Evolutionary conservation across 1,284 basidiomycete species (phyloP).

Genomic region (Caloboletus firmus): DNA sequence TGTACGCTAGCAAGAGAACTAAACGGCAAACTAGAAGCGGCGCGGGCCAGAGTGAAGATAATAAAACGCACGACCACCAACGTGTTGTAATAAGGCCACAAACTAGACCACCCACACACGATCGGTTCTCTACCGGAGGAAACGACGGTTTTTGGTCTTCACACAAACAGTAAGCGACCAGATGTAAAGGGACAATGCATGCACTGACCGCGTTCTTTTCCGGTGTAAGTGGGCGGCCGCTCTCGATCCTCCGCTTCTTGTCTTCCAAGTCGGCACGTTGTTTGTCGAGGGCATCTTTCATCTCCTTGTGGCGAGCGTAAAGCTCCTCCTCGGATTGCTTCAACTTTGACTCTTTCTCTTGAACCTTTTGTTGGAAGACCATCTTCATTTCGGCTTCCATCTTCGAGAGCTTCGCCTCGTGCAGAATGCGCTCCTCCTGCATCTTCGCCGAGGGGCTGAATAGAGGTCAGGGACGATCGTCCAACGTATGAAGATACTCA

Average conservation of each 20-base stretch:
- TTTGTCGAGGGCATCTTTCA: constrained; percentile 98
- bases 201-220: constrained; percentile 78
- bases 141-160: constrained; percentile 39
- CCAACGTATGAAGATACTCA: constrained; percentile 45
- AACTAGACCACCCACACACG: constrained; percentile 12
- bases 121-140: constrained; percentile 33
- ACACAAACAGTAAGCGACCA: constrained; percentile 1
- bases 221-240: constrained; percentile 90
- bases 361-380: constrained; percentile 99
- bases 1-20: constrained; percentile 38
- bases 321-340: constrained; percentile 98
- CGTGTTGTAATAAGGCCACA: constrained; percentile 26
- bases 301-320: constrained; percentile 95
- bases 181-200: constrained; percentile 6
- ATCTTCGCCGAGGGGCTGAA: constrained; percentile 87
- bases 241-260: constrained; percentile 96
- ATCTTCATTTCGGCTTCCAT: constrained; percentile 99
- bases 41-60: constrained; percentile 37
- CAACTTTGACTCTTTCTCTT: constrained; percentile 96
- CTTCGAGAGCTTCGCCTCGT: constrained; percentile 95
- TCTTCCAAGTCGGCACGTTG: constrained; percentile 95
- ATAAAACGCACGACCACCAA: constrained; percentile 31
- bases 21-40: constrained; percentile 40
- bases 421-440: constrained; percentile 91
- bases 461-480: constrained; percentile 12